Evolutionary conservation across 139 green algal species (phyloP).

Genomic region (Ettlia oleoabundans): DNA sequence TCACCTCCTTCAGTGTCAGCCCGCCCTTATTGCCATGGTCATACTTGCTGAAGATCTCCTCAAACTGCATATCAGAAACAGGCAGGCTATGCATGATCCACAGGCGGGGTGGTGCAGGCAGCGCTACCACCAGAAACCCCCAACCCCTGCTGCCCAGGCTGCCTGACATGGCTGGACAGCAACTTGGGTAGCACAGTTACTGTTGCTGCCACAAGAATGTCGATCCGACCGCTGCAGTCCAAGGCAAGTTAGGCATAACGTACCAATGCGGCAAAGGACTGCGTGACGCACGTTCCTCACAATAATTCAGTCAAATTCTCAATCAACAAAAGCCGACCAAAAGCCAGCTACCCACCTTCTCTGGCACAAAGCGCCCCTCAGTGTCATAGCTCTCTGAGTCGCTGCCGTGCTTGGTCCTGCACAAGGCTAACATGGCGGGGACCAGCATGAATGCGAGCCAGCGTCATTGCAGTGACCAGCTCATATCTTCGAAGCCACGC

Average conservation of each 20-base stretch:
- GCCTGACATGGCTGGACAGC: no score
- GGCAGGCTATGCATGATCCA: no score
- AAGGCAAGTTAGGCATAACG: no score
- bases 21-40: constrained; percentile 65
- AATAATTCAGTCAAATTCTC: not conserved
- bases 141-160: no score
- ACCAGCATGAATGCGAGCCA: not conserved
- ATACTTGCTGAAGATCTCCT: constrained; percentile 65
- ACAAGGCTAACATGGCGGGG: constrained; percentile 41
- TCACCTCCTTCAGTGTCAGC: constrained; percentile 61
- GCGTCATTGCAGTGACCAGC: no score
- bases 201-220: no score
- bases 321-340: not conserved
- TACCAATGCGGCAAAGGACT: not conserved
- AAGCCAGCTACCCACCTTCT: constrained; percentile 66
- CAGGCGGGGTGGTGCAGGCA: no score
- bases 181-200: no score
- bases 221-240: no score
- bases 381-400: constrained; percentile 71
- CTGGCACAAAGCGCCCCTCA: constrained; percentile 75
- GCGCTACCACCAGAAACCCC: no score
- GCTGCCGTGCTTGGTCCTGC: constrained; percentile 72
- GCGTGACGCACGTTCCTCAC: not conserved
- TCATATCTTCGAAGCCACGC: no score
- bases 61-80: constrained; percentile 21